Conservation (phyloP, 192 early-diverging fungal species). For the Coemansia sp. region DNA sequence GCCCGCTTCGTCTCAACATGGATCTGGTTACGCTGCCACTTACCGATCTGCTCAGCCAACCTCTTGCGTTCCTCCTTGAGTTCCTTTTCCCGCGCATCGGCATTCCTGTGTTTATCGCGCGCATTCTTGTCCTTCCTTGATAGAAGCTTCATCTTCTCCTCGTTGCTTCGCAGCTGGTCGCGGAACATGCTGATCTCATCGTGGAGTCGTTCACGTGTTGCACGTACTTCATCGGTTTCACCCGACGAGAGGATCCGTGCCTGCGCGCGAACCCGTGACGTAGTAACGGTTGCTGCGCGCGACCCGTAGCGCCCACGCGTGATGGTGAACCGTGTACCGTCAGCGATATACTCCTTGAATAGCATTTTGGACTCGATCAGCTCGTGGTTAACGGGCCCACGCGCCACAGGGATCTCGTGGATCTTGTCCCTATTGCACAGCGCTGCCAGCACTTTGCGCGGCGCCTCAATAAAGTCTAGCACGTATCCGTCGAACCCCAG, state of each 20-base stretch:
- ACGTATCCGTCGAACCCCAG: constrained; percentile 77
- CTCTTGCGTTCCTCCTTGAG: constrained; percentile 19
- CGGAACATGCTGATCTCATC: constrained; percentile 29
- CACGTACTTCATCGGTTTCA: constrained; percentile 41
- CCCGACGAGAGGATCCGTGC: constrained; percentile 32
- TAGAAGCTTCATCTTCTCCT: constrained; percentile 30
- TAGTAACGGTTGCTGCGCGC: constrained; percentile 34
- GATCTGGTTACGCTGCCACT: constrained; percentile 27
- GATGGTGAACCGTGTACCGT: constrained; percentile 31
- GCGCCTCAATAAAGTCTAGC: constrained; percentile 75
- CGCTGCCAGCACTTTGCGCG: constrained; percentile 60
- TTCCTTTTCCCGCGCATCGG: constrained; percentile 34
- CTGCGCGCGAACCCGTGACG: constrained; percentile 17
- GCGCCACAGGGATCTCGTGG: constrained; percentile 57
- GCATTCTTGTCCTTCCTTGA: constrained; percentile 23
- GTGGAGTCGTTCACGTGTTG: constrained; percentile 20
- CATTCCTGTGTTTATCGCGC: constrained; percentile 25
- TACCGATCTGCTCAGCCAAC: constrained; percentile 2
- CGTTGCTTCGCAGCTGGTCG: constrained; percentile 23
- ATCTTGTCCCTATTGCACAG: constrained; percentile 64
- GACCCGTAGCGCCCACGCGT: constrained; percentile 45
- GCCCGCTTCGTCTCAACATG: constrained; percentile 28
- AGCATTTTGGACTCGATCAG: constrained; percentile 16
- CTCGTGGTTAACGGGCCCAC: constrained; percentile 38
- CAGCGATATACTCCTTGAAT: constrained; percentile 48